phyloP scores from a whole-genome alignment of 2,329 filamentous ascomycete genomes.

The Myriosclerotinia curreyana region DNA sequence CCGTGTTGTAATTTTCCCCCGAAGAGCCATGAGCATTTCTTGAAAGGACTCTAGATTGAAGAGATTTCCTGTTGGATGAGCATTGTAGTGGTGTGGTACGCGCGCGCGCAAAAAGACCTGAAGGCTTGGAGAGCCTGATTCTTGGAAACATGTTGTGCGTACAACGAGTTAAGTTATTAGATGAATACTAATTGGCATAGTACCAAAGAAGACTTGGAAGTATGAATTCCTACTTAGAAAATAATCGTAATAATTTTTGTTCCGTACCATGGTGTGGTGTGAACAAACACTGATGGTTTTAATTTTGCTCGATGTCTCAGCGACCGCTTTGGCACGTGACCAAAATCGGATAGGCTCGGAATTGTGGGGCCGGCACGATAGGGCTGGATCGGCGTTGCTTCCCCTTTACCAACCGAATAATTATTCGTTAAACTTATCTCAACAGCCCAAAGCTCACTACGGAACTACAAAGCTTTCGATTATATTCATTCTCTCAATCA shows the following conservation, averaged over 20 bases:
- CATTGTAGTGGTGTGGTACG: neutral
- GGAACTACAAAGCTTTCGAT: neutral
- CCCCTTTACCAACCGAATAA: slow-evolving; percentile 7
- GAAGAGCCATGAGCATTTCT: neutral
- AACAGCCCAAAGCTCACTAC: neutral
- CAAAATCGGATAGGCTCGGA: neutral
- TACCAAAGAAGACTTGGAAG: neutral
- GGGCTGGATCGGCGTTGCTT: neutral
- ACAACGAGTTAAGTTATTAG: neutral
- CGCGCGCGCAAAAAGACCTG: neutral
- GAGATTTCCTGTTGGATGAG: neutral
- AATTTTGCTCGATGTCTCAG: neutral
- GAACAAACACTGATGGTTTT: neutral
- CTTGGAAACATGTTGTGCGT: neutral
- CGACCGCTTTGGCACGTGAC: neutral
- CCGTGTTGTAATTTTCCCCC: too few relatives aligned
- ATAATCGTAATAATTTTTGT: neutral
- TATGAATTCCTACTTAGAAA: neutral
- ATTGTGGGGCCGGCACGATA: neutral
- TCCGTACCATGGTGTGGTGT: neutral
- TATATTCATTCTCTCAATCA: neutral
- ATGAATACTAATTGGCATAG: neutral
- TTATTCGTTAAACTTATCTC: neutral
- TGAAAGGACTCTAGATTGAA: neutral
- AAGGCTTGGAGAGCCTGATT: neutral